A percentile compares a stretch with the other conserved stretches of the same genome.
These are phyloP conservation scores for Neotropicomus parvogracilis DNA, from an alignment of 1,284 basidiomycete species.

Conservation along the genomic window DNA sequence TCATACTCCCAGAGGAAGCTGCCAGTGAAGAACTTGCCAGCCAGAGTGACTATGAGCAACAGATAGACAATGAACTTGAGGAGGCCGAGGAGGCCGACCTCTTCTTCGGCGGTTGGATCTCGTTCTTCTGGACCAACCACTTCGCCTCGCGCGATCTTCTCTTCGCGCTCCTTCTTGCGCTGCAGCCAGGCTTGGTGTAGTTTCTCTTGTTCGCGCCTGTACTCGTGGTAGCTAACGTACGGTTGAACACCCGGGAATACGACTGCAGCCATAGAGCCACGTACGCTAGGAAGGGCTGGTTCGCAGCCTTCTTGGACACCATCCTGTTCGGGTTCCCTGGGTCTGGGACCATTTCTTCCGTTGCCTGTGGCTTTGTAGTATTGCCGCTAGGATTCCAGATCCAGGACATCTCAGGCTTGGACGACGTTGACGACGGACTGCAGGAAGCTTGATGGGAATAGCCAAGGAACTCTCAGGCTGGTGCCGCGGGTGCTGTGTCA, in stretches of 20 bases:
- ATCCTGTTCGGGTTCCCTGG: conserved; percentile 56
- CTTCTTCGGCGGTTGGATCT: conserved; percentile 65
- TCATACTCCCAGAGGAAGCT: conserved; percentile 78
- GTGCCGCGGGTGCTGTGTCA: not conserved
- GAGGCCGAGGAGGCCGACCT: conserved; percentile 61
- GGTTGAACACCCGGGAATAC: conserved; percentile 13
- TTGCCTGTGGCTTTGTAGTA: conserved; percentile 14
- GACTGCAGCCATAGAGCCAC: conserved; percentile 33
- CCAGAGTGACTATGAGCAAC: conserved; percentile 50
- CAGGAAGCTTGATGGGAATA: not conserved
- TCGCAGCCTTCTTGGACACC: conserved; percentile 75
- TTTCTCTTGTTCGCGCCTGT: conserved; percentile 57
- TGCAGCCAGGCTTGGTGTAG: conserved; percentile 64
- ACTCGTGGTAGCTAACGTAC: conserved; percentile 59
- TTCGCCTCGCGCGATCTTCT: conserved; percentile 70
- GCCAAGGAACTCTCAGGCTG: too few relatives aligned
- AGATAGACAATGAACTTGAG: conserved; percentile 65
- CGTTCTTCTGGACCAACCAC: conserved; percentile 64
- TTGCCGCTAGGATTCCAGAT: conserved; percentile 29
- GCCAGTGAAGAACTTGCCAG: conserved; percentile 78
- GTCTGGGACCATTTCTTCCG: conserved; percentile 41
- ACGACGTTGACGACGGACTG: not conserved
- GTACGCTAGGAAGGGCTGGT: conserved; percentile 77
- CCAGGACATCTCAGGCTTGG: conserved; percentile 30
- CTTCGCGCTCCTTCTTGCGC: conserved; percentile 67